Conservation (phyloP, 768 basidiomycete species). For the Pleurotus citrinopileatus region DNA sequence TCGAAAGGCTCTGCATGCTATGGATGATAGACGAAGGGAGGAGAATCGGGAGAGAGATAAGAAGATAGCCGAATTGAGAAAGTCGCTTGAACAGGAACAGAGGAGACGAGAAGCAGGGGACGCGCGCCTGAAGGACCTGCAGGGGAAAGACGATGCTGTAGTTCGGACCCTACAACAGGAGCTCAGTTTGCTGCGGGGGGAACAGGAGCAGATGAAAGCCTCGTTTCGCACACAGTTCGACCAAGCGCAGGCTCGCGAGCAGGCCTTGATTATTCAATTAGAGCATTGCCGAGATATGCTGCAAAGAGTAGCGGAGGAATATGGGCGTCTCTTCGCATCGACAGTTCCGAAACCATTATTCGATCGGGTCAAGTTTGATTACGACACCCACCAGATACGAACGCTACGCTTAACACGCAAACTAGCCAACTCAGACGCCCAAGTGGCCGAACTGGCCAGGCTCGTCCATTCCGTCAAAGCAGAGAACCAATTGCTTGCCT, state of each 20-base stretch:
- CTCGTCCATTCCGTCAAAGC: slow-evolving; percentile 59
- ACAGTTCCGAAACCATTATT: slow-evolving; percentile 37
- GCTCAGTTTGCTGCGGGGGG: slow-evolving; percentile 33
- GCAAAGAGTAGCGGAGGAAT: slow-evolving; percentile 48
- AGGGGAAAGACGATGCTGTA: slow-evolving; percentile 35
- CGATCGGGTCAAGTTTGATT: slow-evolving; percentile 36
- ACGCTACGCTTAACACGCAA: slow-evolving; percentile 61
- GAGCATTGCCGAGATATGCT: slow-evolving; percentile 48
- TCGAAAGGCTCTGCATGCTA: too few species aligned
- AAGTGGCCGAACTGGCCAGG: slow-evolving; percentile 61
- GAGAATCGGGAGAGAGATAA: slow-evolving; percentile 54
- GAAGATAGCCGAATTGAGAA: slow-evolving; percentile 56
- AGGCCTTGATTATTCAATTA: slow-evolving; percentile 45
- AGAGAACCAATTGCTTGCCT: slow-evolving; percentile 42
- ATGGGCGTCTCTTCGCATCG: slow-evolving; percentile 44
- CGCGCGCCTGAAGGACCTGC: slow-evolving; percentile 37
- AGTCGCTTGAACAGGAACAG: slow-evolving; percentile 43
- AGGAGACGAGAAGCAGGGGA: slow-evolving; percentile 49
- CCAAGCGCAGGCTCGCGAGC: slow-evolving; percentile 36
- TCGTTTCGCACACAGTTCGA: slow-evolving; percentile 28
- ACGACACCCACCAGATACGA: slow-evolving; percentile 36
- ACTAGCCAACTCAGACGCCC: slow-evolving; percentile 63
- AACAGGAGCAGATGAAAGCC: slow-evolving; percentile 30
- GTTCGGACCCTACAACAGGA: slow-evolving; percentile 38
- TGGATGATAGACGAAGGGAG: too few species aligned